Conservation (phyloP, 768 basidiomycete species). For the Lactifluus hygrophoroides region DNA sequence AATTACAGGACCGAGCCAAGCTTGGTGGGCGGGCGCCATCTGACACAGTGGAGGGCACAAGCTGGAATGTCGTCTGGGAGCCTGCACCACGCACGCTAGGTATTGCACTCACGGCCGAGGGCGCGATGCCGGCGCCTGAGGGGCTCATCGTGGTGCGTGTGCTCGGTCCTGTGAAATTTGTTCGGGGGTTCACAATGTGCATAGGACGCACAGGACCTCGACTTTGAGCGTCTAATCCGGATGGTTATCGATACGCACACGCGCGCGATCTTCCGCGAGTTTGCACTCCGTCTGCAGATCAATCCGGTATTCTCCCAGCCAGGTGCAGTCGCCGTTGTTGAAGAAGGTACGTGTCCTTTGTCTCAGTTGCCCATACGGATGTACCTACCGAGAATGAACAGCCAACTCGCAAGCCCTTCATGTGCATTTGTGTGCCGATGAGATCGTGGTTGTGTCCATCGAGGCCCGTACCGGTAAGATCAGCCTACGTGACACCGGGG, state of each 20-base stretch:
- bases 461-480: conserved; percentile 75
- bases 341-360: conserved; percentile 39
- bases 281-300: conserved; percentile 46
- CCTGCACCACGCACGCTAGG: conserved; percentile 61
- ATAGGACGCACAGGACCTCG: conserved; percentile 59
- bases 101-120: conserved; percentile 43
- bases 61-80: conserved; percentile 71
- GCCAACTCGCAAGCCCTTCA: conserved; percentile 52
- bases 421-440: conserved; percentile 66
- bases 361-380: background rate
- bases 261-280: conserved; percentile 47
- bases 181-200: background rate
- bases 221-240: conserved; percentile 63
- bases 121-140: conserved; percentile 34
- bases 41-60: conserved; percentile 65
- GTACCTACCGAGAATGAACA: conserved; percentile 21
- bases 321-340: conserved; percentile 47
- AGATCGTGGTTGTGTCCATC: conserved; percentile 66
- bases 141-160: conserved; percentile 50
- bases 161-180: background rate
- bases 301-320: conserved; percentile 53
- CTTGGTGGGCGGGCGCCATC: conserved; percentile 46
- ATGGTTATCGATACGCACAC: conserved; percentile 60
- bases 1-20: conserved; percentile 57
- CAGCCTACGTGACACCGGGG: conserved; percentile 72